Evolutionary conservation across 768 basidiomycete species (phyloP).

Genomic region (Asterophora parasitica): DNA sequence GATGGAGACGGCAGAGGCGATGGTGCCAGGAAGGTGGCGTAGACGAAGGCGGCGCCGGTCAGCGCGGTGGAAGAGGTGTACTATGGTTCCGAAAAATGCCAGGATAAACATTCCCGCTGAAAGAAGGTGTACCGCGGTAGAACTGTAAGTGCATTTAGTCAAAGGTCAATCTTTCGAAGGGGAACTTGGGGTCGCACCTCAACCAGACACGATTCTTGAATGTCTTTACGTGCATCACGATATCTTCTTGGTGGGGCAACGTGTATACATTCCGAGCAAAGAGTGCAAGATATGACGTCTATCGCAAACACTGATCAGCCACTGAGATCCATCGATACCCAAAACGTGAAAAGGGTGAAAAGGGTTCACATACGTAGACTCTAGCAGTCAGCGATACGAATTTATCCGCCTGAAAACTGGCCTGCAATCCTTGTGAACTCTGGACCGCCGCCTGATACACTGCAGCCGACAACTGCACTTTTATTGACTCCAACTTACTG

Average conservation of each 20-base stretch:
- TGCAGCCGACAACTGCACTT: slow-evolving; percentile 46
- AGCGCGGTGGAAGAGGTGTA: slow-evolving; percentile 43
- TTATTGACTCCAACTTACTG: slow-evolving; percentile 32
- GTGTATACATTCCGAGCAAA: slow-evolving; percentile 52
- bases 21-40: slow-evolving; percentile 47
- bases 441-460: slow-evolving; percentile 42
- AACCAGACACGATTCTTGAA: slow-evolving; percentile 44
- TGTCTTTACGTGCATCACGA: slow-evolving; percentile 38
- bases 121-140: slow-evolving; percentile 40
- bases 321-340: not conserved
- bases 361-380: slow-evolving; percentile 46
- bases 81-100: slow-evolving; percentile 36
- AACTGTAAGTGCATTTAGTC: slow-evolving; percentile 23
- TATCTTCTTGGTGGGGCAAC: slow-evolving; percentile 27
- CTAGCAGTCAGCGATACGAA: slow-evolving; percentile 34
- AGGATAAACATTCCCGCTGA: slow-evolving; percentile 38
- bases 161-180: not conserved
- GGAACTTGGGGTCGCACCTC: slow-evolving; percentile 28
- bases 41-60: slow-evolving; percentile 41
- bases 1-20: slow-evolving; percentile 52
- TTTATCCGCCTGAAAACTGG: slow-evolving; percentile 30
- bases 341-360: not conserved
- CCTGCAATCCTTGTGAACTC: slow-evolving; percentile 32
- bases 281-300: slow-evolving; percentile 34
- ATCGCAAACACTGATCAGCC: slow-evolving; percentile 24